A percentile compares a stretch with the other conserved stretches of the same genome.
phyloP scores from a whole-genome alignment of 202 grass and related monocot genomes.

The Carex arenaria region DNA sequence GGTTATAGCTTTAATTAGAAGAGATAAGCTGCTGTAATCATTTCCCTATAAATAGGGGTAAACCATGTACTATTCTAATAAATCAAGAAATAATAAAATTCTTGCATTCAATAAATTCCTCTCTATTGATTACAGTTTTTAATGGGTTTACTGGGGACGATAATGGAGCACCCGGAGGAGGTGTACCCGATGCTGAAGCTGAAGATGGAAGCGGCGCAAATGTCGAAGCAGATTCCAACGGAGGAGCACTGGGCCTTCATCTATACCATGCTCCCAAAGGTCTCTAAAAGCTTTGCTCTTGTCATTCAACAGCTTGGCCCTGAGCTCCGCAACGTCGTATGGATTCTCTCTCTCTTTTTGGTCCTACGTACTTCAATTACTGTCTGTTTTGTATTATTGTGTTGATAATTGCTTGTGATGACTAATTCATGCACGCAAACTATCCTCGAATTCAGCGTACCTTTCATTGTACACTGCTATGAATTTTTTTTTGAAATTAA shows the following conservation, averaged over 20 bases:
- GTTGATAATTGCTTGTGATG: not conserved
- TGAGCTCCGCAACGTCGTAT: slow-evolving; percentile 73
- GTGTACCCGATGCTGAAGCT: slow-evolving; percentile 68
- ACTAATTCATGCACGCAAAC: not conserved
- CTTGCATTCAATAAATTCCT: too few relatives aligned
- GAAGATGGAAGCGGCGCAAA: slow-evolving; percentile 49
- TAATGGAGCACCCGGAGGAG: slow-evolving; percentile 64
- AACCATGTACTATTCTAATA: too few relatives aligned
- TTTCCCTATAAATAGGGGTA: too few relatives aligned
- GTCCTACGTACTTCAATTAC: not conserved
- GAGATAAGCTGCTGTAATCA: too few relatives aligned
- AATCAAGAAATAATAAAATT: too few relatives aligned
- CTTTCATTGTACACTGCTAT: not conserved
- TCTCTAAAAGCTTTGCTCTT: slow-evolving; percentile 88
- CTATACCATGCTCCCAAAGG: slow-evolving; percentile 92
- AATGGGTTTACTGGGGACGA: slow-evolving; percentile 50
- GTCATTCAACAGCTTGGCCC: slow-evolving; percentile 96
- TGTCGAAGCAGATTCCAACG: slow-evolving; percentile 80
- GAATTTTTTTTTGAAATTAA: too few relatives aligned
- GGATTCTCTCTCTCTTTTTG: not conserved
- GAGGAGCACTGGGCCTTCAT: slow-evolving; percentile 92
- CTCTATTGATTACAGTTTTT: too few relatives aligned
- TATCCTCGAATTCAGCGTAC: not conserved
- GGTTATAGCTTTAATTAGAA: too few relatives aligned
- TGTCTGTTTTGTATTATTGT: not conserved